Evolutionary conservation across 208 protist species (phyloP), one percentile per base, ranked within the genome.

Genomic region (Trypanosoma conorhini): DNA sequence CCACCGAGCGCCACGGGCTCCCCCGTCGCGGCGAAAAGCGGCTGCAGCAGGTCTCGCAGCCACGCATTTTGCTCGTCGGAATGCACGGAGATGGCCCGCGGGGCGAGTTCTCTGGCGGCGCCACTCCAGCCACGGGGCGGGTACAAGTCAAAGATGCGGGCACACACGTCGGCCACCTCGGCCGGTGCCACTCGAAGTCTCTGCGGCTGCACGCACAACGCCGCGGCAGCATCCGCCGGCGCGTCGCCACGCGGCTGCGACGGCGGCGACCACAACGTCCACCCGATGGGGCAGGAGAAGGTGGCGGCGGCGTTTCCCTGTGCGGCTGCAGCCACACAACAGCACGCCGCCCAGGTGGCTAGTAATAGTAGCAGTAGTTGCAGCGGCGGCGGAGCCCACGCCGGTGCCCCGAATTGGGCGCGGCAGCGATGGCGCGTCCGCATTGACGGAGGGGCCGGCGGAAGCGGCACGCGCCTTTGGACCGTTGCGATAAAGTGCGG

Each of bases 1-100:
- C 77, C 81, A 30, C 81, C 77, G 22, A 86, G 64, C 26, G 69
- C 51, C 17, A 77, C 50, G 0, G 51, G 9, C 46, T 70, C 68
- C 52, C 60, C 67, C 56, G 35, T 12, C 3, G 13, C 26, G 13
- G 19, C 28, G 42, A 62, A 67, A 58, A 67, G 48, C 26, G 59
- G 67, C 2, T 52, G 5, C 15, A 79, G 46, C 38, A 64, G 28
- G 59, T 62, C 42, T 13, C 51, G 55, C 31, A 81, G 60, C 71
- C 68, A 65, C 24, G 46, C n/a, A 48, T 81, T 81, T 62, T 81
- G 62, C 30, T 67, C 56, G 15, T 62, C 26, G 9, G 76, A 81
- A 42, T 77, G 71, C 44, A 81, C 52, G 17, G 76, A 77, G 22
- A 65, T n/a, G 5, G 76, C 52, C 22, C 38, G 65, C 10, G 58